These are phyloP conservation scores for Suillus tomentosus DNA, from an alignment of 768 basidiomycete genomes.

Conservation along the genomic window DNA sequence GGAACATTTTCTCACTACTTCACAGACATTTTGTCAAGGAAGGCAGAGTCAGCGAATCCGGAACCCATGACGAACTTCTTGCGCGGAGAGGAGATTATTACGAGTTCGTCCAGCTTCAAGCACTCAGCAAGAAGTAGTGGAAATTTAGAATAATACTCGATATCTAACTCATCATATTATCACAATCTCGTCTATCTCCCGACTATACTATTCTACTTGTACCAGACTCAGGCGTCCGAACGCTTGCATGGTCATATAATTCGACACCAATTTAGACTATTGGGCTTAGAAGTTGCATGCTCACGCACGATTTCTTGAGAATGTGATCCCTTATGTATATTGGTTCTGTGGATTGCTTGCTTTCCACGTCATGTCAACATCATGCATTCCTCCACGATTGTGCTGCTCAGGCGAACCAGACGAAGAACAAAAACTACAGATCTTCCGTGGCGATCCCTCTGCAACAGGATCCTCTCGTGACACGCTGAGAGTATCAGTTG, in stretches of 20 bases:
- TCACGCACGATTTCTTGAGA: too few species aligned
- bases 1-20: conserved; percentile 6
- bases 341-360: too few species aligned
- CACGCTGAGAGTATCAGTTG: conserved; percentile 91
- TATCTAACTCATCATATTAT: not conserved
- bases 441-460: conserved; percentile 52
- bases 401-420: too few species aligned
- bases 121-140: conserved; percentile 46
- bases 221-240: not conserved
- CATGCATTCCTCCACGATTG: too few species aligned
- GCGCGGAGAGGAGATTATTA: conserved; percentile 68
- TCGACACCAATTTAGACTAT: not conserved
- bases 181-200: not conserved
- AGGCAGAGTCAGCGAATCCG: conserved; percentile 80
- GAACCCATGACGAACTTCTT: conserved; percentile 85
- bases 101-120: conserved; percentile 89
- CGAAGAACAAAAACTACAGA: too few species aligned
- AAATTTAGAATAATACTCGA: not conserved
- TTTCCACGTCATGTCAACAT: too few species aligned
- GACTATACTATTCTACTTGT: not conserved
- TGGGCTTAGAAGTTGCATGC: not conserved
- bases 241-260: not conserved
- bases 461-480: conserved; percentile 84
- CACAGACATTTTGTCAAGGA: conserved; percentile 87
- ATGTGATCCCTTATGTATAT: too few species aligned